Percentiles rank a stretch among this genome's conserved stretches.
phyloP scores from a whole-genome alignment of 208 protist species.

The Leishmania tarentolae region DNA sequence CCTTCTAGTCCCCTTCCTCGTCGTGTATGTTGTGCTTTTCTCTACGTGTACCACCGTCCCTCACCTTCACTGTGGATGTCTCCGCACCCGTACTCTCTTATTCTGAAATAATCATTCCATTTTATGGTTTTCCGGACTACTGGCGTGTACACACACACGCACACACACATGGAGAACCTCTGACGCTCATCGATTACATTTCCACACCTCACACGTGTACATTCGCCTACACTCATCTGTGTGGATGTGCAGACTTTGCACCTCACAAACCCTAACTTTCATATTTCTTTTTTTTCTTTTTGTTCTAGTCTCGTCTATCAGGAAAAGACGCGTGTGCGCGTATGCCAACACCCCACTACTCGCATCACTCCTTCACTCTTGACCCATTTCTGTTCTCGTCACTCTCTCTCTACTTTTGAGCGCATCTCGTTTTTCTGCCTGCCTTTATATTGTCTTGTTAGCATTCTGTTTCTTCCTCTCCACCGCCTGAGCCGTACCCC shows the following conservation, averaged over 20 bases:
- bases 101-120: background rate
- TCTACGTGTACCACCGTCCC: background rate
- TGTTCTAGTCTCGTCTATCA: background rate
- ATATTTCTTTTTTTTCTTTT: background rate
- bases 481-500: background rate
- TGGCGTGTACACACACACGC: background rate
- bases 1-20: background rate
- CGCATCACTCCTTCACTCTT: background rate
- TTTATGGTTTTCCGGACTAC: background rate
- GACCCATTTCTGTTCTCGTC: background rate
- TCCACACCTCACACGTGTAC: background rate
- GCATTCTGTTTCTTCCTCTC: no score
- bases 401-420: background rate
- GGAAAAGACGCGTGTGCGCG: background rate
- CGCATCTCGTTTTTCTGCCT: background rate
- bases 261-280: background rate
- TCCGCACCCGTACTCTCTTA: constrained; percentile 3
- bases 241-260: background rate
- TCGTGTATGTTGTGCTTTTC: background rate
- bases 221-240: background rate
- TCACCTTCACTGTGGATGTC: background rate
- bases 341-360: background rate
- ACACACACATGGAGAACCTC: background rate
- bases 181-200: background rate
- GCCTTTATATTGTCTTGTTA: background rate